A percentile compares a stretch with the other conserved stretches of the same genome.
Evolutionary conservation across 805 yeast genomes (phyloP).

Genomic region (Saturnispora dispora): DNA sequence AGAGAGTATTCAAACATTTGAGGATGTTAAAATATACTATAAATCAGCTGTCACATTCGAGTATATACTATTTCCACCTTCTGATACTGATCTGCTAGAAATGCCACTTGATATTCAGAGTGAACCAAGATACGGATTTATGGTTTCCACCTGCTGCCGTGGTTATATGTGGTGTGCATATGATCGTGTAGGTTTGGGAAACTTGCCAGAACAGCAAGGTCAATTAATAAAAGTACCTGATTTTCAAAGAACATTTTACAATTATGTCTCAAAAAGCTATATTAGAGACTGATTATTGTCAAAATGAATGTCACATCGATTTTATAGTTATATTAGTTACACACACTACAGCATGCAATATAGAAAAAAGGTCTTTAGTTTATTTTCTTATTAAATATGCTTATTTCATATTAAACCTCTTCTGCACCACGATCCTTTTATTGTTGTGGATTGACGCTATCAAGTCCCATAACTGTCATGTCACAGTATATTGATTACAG

Average conservation of each 20-base stretch:
- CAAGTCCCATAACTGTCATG: too few relatives aligned
- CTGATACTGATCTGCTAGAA: slow-evolving; percentile 9
- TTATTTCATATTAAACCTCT: too few relatives aligned
- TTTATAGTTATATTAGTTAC: too few relatives aligned
- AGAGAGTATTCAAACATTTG: slow-evolving; percentile 9
- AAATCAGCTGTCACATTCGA: slow-evolving; percentile 32
- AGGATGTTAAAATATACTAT: slow-evolving; percentile 26
- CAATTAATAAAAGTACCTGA: not conserved
- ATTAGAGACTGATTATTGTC: not conserved
- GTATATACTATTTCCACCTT: slow-evolving; percentile 45
- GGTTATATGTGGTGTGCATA: slow-evolving; percentile 54
- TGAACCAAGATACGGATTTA: slow-evolving; percentile 21
- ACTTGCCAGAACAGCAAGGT: not conserved
- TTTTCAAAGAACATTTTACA: slow-evolving; percentile 1
- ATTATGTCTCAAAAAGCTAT: not conserved
- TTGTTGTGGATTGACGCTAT: too few relatives aligned
- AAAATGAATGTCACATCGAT: not conserved
- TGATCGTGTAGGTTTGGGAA: slow-evolving; percentile 40
- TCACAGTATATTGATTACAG: too few relatives aligned
- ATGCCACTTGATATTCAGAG: slow-evolving; percentile 14
- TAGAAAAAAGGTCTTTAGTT: too few relatives aligned
- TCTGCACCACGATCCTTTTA: too few relatives aligned
- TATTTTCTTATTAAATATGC: too few relatives aligned
- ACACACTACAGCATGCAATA: too few relatives aligned
- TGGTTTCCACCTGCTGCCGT: slow-evolving; percentile 33